A percentile compares a stretch with the other conserved stretches of the same genome.
Evolutionary conservation across 805 yeast genomes (phyloP).

Genomic region (Cyberlindnera maclurae): DNA sequence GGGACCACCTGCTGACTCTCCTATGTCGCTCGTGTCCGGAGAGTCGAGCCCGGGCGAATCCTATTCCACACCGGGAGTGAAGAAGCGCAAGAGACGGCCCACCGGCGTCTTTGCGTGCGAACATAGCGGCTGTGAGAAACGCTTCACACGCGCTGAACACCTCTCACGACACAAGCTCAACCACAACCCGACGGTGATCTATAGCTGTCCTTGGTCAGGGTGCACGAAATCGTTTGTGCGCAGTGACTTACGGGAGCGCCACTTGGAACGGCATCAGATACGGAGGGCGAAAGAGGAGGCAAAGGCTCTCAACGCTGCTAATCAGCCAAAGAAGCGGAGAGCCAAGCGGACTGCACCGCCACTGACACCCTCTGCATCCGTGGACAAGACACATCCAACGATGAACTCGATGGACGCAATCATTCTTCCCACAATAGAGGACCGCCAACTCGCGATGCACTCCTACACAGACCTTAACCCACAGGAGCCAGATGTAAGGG

Average conservation of each 20-base stretch:
- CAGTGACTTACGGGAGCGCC: slow-evolving; percentile 44
- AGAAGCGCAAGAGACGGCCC: slow-evolving; percentile 22
- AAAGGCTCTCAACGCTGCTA: slow-evolving; percentile 12
- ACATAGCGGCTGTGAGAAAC: slow-evolving; percentile 44
- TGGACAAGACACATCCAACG: slow-evolving; percentile 10
- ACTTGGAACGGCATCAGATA: slow-evolving; percentile 37
- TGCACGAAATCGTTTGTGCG: slow-evolving; percentile 61
- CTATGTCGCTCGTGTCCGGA: no score
- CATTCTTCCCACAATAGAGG: slow-evolving; percentile 22
- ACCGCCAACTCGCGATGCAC: slow-evolving; percentile 1
- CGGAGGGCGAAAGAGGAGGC: slow-evolving; percentile 23
- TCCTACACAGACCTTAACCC: no score
- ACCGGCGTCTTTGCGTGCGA: slow-evolving; percentile 35
- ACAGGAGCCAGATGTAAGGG: no score
- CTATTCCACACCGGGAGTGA: not conserved
- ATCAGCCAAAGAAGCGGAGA: slow-evolving; percentile 11
- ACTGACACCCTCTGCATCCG: not conserved
- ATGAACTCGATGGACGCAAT: slow-evolving; percentile 23
- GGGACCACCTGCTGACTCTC: no score
- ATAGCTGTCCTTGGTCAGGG: slow-evolving; percentile 39
- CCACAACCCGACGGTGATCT: slow-evolving; percentile 50
- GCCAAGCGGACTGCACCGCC: not conserved
- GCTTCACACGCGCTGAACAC: slow-evolving; percentile 57
- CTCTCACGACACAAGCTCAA: slow-evolving; percentile 57
- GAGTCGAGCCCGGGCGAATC: not conserved